Evolutionary conservation across 2,329 filamentous ascomycete genomes (phyloP).

Genomic region (Trichophyton mentagrophytes): DNA sequence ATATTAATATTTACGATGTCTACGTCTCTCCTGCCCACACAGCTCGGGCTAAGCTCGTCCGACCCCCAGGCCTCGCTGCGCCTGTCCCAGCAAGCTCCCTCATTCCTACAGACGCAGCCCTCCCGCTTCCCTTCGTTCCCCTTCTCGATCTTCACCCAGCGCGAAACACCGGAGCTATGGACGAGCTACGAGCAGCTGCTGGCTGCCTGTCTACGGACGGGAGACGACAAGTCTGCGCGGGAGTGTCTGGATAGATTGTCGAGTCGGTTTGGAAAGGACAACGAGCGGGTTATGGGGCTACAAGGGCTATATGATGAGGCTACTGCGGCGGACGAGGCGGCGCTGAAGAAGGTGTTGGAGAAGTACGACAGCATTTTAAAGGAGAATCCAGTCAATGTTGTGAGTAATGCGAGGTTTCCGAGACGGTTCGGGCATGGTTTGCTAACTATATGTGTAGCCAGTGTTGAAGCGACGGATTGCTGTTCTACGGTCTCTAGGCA

Average conservation of each 20-base stretch:
- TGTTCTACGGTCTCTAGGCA: constrained; percentile 61
- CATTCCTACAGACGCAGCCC: constrained; percentile 38
- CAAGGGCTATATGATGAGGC: constrained; percentile 77
- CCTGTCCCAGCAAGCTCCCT: constrained; percentile 32
- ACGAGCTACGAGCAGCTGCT: constrained; percentile 75
- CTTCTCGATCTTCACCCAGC: constrained; percentile 38
- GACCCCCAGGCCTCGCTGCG: constrained; percentile 36
- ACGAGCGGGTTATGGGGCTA: constrained; percentile 77
- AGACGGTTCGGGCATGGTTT: neutral
- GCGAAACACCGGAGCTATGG: constrained; percentile 72
- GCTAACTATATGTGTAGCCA: constrained; percentile 40
- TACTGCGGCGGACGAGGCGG: constrained; percentile 51
- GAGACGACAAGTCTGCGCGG: constrained; percentile 66
- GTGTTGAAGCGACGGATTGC: constrained; percentile 76
- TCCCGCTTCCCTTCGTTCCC: constrained; percentile 38
- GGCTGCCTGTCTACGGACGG: constrained; percentile 68
- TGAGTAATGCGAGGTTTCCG: constrained; percentile 26
- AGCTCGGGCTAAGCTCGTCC: constrained; percentile 16
- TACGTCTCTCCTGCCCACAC: neutral
- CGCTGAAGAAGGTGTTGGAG: constrained; percentile 56
- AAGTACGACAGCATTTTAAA: constrained; percentile 66
- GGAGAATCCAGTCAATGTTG: constrained; percentile 66
- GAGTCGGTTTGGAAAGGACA: constrained; percentile 65
- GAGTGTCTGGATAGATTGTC: constrained; percentile 62
- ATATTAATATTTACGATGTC: neutral